Base-by-base conservation (phyloP, 768 basidiomycete genomes). In the Boletus speciosus region DNA sequence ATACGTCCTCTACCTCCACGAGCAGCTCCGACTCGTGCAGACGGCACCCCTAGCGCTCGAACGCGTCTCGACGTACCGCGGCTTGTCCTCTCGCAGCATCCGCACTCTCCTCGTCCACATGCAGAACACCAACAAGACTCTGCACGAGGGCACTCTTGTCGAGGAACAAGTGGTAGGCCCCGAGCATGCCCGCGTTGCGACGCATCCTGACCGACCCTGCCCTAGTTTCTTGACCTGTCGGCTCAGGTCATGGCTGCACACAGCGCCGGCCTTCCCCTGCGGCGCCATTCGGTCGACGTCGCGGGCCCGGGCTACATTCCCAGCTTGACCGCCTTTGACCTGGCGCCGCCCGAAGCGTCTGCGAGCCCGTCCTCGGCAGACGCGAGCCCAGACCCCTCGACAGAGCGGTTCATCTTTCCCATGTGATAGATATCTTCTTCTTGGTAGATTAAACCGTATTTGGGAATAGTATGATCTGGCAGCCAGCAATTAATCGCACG, bases 21-120 rank as follows among this genome's bases (percentile, higher is more conserved):
- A 86, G 29, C 83, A 85, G 52, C 72, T 86, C 38, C 71, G 71
- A 0, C 76, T 80, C 43, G 65, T 83, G 11, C 80, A 81, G 15
- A 68, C 74, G 0, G 63, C 67, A 0, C 83, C 85, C 1, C 66
- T 74, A 1, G 60, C 71, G 0, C 68, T 87, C 25, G 77, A 82
- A 51, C 78, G 81, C 5, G 78, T 82, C 4, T 66, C 76, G 2
- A 69, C 70, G 4, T 81, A 81, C 61, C 74, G 77, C 3, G 85
- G 84, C 0, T 63, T 88, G 34, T 81, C 73, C 57, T 86, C 79
- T 58, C 78, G 80, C 27, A 87, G 85, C 1, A 83, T 89, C 38
- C 76, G 87, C 61, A 88, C 85, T 0, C 73, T 89, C 47, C 76
- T 89, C 8, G 83, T 88, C 2, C 84, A 88, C 61, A 85, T 86